Evolutionary conservation across 176 grass and related monocot genomes (phyloP).

Genomic region (Olyra latifolia): DNA sequence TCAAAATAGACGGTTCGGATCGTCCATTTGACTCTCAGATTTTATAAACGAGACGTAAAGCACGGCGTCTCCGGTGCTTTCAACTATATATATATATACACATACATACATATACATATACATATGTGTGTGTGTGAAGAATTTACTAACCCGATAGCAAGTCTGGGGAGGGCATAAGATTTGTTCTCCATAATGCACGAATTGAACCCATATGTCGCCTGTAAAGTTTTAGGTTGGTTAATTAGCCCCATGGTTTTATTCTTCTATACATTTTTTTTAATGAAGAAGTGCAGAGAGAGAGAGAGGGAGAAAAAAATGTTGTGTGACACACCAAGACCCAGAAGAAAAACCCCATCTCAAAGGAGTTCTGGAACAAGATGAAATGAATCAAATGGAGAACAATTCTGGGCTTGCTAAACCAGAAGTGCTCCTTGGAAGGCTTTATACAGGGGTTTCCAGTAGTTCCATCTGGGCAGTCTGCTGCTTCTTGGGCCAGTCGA

Average conservation of each 20-base stretch:
- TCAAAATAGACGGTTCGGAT: too few relatives aligned
- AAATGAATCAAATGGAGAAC: slow-evolving; percentile 62
- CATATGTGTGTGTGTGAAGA: too few relatives aligned
- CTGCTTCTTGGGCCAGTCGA: slow-evolving; percentile 40
- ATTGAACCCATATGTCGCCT: slow-evolving; percentile 68
- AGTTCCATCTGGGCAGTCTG: not conserved
- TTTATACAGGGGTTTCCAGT: slow-evolving; percentile 12
- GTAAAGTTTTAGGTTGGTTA: not conserved
- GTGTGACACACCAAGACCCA: slow-evolving; percentile 46
- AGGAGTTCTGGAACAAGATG: slow-evolving; percentile 62
- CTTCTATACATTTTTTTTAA: not conserved
- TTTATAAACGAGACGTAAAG: too few relatives aligned
- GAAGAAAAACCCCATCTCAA: slow-evolving; percentile 66
- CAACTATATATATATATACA: too few relatives aligned
- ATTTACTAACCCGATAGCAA: slow-evolving; percentile 51
- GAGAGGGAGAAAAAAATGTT: not conserved
- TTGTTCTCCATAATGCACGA: slow-evolving; percentile 72
- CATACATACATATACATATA: too few relatives aligned
- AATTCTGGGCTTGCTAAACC: slow-evolving; percentile 37
- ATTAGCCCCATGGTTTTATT: not conserved
- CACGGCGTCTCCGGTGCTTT: too few relatives aligned
- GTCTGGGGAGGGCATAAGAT: slow-evolving; percentile 52
- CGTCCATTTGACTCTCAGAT: too few relatives aligned
- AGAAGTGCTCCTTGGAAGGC: slow-evolving; percentile 56
- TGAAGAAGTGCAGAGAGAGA: not conserved